These are phyloP conservation scores for Tolypocladium cylindrosporum DNA, from an alignment of 2,329 filamentous ascomycete genomes.

Conservation along the genomic window DNA sequence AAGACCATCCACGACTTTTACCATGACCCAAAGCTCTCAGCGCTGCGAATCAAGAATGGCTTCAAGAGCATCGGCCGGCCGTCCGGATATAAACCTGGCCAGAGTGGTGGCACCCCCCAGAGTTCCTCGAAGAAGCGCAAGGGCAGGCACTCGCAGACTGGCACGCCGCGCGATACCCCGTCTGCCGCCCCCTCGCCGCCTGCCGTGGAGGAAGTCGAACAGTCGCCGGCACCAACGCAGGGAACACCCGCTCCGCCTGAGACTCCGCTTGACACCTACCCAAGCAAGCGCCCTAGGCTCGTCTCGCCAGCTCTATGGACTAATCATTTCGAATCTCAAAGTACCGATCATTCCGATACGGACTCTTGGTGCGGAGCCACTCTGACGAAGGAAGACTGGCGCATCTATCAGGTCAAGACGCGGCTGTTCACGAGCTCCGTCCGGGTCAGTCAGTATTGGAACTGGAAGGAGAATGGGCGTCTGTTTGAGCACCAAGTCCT, in stretches of 20 bases:
- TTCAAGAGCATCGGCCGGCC: slow-evolving; percentile 49
- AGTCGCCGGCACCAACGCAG: slow-evolving; percentile 1
- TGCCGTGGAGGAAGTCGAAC: slow-evolving; percentile 6
- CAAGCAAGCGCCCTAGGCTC: slow-evolving; percentile 16
- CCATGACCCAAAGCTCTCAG: slow-evolving; percentile 41
- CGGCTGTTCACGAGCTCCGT: slow-evolving; percentile 33
- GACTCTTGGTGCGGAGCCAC: slow-evolving; percentile 38
- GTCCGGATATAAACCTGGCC: slow-evolving; percentile 31
- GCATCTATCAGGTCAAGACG: slow-evolving; percentile 42
- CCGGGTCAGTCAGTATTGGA: slow-evolving; percentile 45
- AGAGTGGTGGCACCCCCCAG: slow-evolving; percentile 13
- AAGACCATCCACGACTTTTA: slow-evolving; percentile 44
- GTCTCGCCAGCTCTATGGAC: slow-evolving; percentile 8
- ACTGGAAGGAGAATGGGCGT: slow-evolving; percentile 30
- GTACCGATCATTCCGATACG: slow-evolving; percentile 37
- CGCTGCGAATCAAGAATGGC: slow-evolving; percentile 40
- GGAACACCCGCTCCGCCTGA: background rate
- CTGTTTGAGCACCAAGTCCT: slow-evolving; percentile 46
- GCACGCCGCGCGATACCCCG: slow-evolving; percentile 17
- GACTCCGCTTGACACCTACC: slow-evolving; percentile 5
- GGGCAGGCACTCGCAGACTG: slow-evolving; percentile 17
- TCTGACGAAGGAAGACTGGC: slow-evolving; percentile 38
- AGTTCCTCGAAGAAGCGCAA: slow-evolving; percentile 21
- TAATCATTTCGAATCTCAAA: slow-evolving; percentile 28
- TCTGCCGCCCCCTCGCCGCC: slow-evolving; percentile 17